Evolutionary conservation across 2,329 filamentous ascomycete species (phyloP), one percentile per base, ranked within the genome.

Genomic region (Rhynchosporium graminicola): DNA sequence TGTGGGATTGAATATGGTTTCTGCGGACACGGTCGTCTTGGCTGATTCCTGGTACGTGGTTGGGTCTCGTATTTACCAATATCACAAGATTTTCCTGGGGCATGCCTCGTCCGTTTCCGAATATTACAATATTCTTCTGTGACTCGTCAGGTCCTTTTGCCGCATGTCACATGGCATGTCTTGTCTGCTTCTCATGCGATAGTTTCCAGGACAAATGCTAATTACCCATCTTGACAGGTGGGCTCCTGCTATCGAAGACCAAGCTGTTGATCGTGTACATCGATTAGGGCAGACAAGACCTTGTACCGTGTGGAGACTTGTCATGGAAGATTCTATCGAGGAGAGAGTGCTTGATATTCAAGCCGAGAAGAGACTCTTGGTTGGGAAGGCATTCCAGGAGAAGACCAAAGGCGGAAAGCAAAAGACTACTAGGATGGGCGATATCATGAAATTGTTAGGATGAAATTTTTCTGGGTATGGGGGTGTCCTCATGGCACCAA

Each of bases 221-320:
- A 20, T 20, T 20, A 20, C 20, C 20, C 20, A 20, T 20, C 20
- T 20, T 20, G 20, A 20, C 20, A 20, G 20, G 20, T 97, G 92
- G 90, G 92, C 92, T 1, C 92, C 92, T 0, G 92, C 92, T 0
- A 95, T 97, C 60, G 92, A 97, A 75, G 92, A 96, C 69, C 92
- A 97, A 74, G 93, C 93, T 3, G 83, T 96, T 2, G 92, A 97
- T 73, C 88, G 92, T 4, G 92, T 97, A 6, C 91, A 97, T 73
- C 83, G 92, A 0, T 80, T 97, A 0, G 92, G 92, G 0, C 93
- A 97, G 77, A 93, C 83, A 66, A 83, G 89, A 43, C 83, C 87
- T 64, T 92, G 89, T 0, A 92, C 86, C 1, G 87, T 96, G 1
- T 95, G 91, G 80, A 81, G 92, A 52, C 79, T 97, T 9, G 85